These are phyloP conservation scores for Blastomyces gilchristii DNA, from an alignment of 2,329 filamentous ascomycete genomes.

Conservation along the genomic window DNA sequence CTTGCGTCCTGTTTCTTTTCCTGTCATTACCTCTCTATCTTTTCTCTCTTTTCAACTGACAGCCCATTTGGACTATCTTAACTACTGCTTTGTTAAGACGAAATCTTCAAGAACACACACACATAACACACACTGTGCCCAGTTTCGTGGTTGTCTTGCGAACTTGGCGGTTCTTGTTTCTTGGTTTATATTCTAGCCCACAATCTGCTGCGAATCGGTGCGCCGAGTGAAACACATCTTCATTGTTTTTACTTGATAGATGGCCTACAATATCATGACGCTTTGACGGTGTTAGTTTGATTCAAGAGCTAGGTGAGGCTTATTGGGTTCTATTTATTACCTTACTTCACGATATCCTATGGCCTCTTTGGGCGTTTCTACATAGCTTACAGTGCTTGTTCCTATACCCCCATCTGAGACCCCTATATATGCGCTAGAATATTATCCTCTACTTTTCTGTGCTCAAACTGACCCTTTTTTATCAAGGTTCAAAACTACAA, in stretches of 20 bases:
- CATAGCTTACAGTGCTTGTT: neutral
- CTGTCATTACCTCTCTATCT: neutral
- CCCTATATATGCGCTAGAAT: neutral
- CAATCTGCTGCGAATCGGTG: neutral
- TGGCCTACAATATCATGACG: neutral
- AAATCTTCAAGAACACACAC: neutral
- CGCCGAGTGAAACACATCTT: neutral
- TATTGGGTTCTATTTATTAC: neutral
- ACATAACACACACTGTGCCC: neutral
- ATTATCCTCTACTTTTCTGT: neutral
- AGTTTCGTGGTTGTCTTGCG: neutral
- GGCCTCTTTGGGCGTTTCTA: neutral
- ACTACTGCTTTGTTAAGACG: neutral
- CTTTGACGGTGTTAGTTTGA: neutral
- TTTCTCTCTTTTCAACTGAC: neutral
- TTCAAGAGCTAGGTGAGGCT: conserved; percentile 1
- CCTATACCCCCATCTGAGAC: neutral
- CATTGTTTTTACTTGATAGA: neutral
- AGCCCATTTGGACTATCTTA: no score
- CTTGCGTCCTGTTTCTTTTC: neutral
- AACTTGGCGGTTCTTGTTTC: neutral
- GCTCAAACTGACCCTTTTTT: neutral
- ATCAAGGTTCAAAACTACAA: neutral
- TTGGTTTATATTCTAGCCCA: neutral
- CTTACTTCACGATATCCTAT: neutral